A percentile compares a stretch with the other conserved stretches of the same genome.
phyloP scores from a whole-genome alignment of 2,329 filamentous ascomycete genomes.

The Arachnopeziza araneosa region DNA sequence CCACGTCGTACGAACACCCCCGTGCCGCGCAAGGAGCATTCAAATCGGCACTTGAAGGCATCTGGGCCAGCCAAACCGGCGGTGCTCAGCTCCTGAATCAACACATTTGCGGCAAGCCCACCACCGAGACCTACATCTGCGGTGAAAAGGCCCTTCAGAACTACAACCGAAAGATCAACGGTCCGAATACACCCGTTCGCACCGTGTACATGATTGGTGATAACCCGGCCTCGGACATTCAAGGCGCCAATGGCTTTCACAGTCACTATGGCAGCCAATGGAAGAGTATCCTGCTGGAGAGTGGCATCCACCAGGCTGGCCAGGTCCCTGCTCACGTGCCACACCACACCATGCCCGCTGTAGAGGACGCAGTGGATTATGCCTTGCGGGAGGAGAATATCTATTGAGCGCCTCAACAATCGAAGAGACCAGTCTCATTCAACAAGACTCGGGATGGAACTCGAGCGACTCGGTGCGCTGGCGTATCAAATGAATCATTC shows the following conservation, averaged over 20 bases:
- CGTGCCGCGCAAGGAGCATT: constrained; percentile 72
- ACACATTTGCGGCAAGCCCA: constrained; percentile 71
- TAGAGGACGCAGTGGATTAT: constrained; percentile 72
- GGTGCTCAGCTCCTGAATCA: constrained; percentile 58
- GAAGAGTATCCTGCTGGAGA: constrained; percentile 75
- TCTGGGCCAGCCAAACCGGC: constrained; percentile 66
- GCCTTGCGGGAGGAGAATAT: constrained; percentile 52
- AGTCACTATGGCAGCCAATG: constrained; percentile 58
- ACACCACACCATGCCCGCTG: constrained; percentile 64
- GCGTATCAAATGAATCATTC: too few relatives aligned
- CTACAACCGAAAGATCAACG: constrained; percentile 74
- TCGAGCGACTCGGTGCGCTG: too few relatives aligned
- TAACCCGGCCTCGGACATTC: constrained; percentile 68
- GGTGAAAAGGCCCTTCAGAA: constrained; percentile 66
- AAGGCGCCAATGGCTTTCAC: constrained; percentile 55
- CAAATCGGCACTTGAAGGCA: constrained; percentile 67
- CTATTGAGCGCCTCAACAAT: neutral
- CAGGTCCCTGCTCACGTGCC: constrained; percentile 54
- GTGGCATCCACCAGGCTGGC: constrained; percentile 68
- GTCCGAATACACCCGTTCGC: constrained; percentile 60
- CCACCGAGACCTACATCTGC: constrained; percentile 72
- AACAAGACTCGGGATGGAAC: too few relatives aligned
- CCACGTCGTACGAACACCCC: constrained; percentile 57
- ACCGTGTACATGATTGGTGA: constrained; percentile 76
- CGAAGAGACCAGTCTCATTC: neutral